phyloP scores from a whole-genome alignment of 2,329 filamentous ascomycete species.

The Raffaelea ambrosiae region DNA sequence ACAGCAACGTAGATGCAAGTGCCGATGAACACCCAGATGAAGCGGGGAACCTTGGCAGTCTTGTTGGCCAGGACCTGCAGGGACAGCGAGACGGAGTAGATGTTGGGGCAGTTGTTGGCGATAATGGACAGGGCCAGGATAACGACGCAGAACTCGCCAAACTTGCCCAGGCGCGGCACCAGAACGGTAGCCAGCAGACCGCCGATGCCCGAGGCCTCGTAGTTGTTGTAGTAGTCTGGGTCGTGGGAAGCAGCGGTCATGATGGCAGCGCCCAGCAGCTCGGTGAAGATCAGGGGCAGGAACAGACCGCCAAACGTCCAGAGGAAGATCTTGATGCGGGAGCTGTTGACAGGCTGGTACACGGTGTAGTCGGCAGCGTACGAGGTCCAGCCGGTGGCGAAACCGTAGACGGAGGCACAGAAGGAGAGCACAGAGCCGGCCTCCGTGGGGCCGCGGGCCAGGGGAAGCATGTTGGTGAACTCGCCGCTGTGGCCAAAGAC shows the following conservation, averaged over 20 bases:
- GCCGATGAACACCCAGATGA: constrained; percentile 48
- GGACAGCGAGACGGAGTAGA: constrained; percentile 29
- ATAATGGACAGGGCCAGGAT: constrained; percentile 35
- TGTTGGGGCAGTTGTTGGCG: constrained; percentile 33
- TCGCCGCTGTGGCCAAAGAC: constrained; percentile 36
- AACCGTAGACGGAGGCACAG: constrained; percentile 57
- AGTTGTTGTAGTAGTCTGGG: constrained; percentile 39
- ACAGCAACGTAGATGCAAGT: constrained; percentile 53
- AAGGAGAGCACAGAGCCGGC: constrained; percentile 51
- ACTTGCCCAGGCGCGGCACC: constrained; percentile 30
- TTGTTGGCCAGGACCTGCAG: constrained; percentile 47
- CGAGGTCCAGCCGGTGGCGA: constrained; percentile 60
- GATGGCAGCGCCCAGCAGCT: constrained; percentile 64
- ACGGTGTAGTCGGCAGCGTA: constrained; percentile 48
- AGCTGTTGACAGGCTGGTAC: constrained; percentile 39
- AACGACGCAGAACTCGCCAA: constrained; percentile 38
- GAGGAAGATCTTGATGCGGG: constrained; percentile 53
- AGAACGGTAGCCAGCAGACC: constrained; percentile 40
- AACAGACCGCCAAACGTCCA: constrained; percentile 63
- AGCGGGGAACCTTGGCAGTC: constrained; percentile 43
- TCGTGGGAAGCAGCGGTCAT: constrained; percentile 54
- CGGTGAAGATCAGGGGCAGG: constrained; percentile 63
- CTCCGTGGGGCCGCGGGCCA: constrained; percentile 49
- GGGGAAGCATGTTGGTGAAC: constrained; percentile 29
- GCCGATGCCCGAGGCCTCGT: constrained; percentile 29